phyloP scores from a whole-genome alignment of 768 basidiomycete species.

The Russula brevipes region DNA sequence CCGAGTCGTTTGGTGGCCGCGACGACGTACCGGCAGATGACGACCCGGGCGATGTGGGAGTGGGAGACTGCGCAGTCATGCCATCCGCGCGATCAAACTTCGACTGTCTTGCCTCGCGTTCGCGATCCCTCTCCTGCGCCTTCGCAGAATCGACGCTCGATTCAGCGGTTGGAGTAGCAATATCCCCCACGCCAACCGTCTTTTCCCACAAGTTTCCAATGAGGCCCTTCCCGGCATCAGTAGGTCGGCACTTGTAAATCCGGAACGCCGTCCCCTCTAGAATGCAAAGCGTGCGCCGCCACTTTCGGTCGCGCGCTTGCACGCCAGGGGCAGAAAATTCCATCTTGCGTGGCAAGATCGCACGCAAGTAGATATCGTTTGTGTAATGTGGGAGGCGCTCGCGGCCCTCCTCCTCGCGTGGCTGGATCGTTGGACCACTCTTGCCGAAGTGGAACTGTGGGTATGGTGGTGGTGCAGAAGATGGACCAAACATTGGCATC shows the following conservation, averaged over 20 bases:
- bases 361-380: constrained; percentile 76
- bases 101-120: constrained; percentile 23
- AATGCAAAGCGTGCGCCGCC: constrained; percentile 83
- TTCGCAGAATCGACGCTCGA: constrained; percentile 28
- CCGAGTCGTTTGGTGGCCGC: background rate
- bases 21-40: background rate
- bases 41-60: background rate
- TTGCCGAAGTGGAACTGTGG: constrained; percentile 40
- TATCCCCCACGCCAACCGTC: constrained; percentile 68
- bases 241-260: constrained; percentile 55
- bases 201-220: constrained; percentile 77
- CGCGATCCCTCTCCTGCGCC: constrained; percentile 32
- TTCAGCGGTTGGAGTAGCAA: constrained; percentile 29
- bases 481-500: constrained; percentile 60
- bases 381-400: constrained; percentile 79
- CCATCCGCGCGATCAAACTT: constrained; percentile 6
- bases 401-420: constrained; percentile 75
- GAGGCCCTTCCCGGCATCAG: constrained; percentile 41
- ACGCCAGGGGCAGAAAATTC: constrained; percentile 84
- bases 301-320: constrained; percentile 86
- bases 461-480: constrained; percentile 64
- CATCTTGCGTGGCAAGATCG: constrained; percentile 84
- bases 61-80: background rate
- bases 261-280: constrained; percentile 88
- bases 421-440: constrained; percentile 34